Evolutionary conservation across 768 basidiomycete genomes (phyloP), one percentile per base, ranked within the genome.

Genomic region (Termitomyces sp.): DNA sequence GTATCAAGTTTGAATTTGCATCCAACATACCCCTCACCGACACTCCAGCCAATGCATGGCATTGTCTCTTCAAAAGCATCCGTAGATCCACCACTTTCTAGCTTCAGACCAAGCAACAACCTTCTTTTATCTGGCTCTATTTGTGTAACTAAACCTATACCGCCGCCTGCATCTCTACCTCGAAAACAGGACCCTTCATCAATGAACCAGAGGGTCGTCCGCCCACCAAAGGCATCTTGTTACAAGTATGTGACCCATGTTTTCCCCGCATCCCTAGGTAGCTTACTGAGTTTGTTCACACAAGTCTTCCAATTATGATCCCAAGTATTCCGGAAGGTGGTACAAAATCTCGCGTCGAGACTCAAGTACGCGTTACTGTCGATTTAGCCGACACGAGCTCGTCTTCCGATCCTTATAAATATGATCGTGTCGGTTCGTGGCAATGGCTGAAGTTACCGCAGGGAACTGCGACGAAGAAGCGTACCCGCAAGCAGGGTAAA

Each of bases 331-430:
- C 94, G 5, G 82, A 84, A 63, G 73, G 76, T 43, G 94, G 93
- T 25, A 86, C 93, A 14, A 95, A 96, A 71, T 93, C 90, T 46
- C 83, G 94, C 34, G 94, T 96, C n/a, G 94, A 96, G 70, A 96
- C 94, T 3, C 94, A 96, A 76, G 86, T 96, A 48, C 85, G 93
- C 66, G 82, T 95, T 40, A 83, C 86, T 3, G 76, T 96, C 39
- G 89, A 93, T 66, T 76, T 92, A 48, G 88, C 88, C 5, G 83
- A 88, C 63, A 76, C 84, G 23, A 85, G 79, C 63, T 81, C 85
- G 5, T 78, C 81, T 1, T 76, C 77, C 8, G 82, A 89, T 60
- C 80, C 81, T 6, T 69, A 70, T 65, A 84, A 81, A 61, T 91
- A 91, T 62, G 86, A 90, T 63, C 82, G 84, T 39, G 82, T 96